Conservation (phyloP, 164 flowering plant species). For the Taxillus chinensis region DNA sequence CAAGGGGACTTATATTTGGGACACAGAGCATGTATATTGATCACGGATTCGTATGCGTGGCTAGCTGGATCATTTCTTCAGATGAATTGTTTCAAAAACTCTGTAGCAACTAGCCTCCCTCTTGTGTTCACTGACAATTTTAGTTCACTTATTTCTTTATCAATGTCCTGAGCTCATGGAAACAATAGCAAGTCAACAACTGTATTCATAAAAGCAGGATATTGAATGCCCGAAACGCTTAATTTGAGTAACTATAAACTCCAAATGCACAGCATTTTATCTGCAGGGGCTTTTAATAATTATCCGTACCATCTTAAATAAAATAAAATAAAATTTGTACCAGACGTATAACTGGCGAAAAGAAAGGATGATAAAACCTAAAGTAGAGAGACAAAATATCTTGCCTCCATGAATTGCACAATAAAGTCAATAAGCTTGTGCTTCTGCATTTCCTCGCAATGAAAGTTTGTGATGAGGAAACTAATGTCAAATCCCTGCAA, state of each 20-base stretch:
- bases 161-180: slow-evolving; percentile 67
- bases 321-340: too few species aligned
- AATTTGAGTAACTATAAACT: too few species aligned
- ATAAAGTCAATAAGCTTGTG: slow-evolving; percentile 92
- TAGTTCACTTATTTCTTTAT: slow-evolving; percentile 91
- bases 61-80: slow-evolving; percentile 12
- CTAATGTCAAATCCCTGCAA: slow-evolving; percentile 96
- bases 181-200: background rate
- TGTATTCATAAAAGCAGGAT: too few species aligned
- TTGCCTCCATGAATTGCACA: slow-evolving; percentile 92
- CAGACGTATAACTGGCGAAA: too few species aligned
- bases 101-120: slow-evolving; percentile 92
- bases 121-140: slow-evolving; percentile 89
- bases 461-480: slow-evolving; percentile 92
- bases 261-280: too few species aligned
- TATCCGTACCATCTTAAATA: too few species aligned
- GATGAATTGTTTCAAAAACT: slow-evolving; percentile 84
- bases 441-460: slow-evolving; percentile 98
- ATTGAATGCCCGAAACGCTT: too few species aligned
- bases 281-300: too few species aligned
- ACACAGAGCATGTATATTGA: too few species aligned
- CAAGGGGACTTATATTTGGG: too few species aligned
- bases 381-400: background rate
- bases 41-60: too few species aligned
- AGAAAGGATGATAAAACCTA: too few species aligned